Conservation (phyloP, 2,329 filamentous ascomycete genomes). For the Trichoderma atroviride region DNA sequence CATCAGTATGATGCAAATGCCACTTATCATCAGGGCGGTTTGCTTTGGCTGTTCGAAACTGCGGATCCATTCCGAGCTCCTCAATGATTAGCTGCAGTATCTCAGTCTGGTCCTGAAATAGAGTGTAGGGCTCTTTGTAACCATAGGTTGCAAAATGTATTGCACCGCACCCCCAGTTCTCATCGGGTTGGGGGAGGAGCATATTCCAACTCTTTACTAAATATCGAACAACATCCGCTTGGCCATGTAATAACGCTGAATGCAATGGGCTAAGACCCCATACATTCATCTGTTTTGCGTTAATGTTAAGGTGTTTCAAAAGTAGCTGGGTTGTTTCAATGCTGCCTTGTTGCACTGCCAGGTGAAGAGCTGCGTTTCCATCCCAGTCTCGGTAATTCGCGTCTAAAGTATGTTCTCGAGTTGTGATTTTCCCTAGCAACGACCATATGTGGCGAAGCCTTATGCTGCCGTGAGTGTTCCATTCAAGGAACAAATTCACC, state of each 20-base stretch:
- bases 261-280: neutral
- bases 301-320: neutral
- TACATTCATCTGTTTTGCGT: rapidly evolving
- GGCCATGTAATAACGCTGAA: neutral
- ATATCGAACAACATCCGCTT: neutral
- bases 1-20: neutral
- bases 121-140: no score
- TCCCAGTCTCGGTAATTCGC: no score
- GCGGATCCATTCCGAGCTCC: neutral
- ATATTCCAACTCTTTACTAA: neutral
- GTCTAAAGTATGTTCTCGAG: no score
- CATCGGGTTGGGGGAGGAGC: neutral
- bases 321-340: neutral
- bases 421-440: no score
- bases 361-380: neutral
- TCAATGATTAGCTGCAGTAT: no score
- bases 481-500: no score
- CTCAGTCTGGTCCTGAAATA: no score
- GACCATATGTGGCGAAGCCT: no score
- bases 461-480: no score
- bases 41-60: neutral
- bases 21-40: neutral
- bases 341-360: rapidly evolving
- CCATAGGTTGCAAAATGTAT: neutral
- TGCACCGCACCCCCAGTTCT: neutral